phyloP scores from a whole-genome alignment of 345 rosid genomes.

The Orychophragmus violaceus region DNA sequence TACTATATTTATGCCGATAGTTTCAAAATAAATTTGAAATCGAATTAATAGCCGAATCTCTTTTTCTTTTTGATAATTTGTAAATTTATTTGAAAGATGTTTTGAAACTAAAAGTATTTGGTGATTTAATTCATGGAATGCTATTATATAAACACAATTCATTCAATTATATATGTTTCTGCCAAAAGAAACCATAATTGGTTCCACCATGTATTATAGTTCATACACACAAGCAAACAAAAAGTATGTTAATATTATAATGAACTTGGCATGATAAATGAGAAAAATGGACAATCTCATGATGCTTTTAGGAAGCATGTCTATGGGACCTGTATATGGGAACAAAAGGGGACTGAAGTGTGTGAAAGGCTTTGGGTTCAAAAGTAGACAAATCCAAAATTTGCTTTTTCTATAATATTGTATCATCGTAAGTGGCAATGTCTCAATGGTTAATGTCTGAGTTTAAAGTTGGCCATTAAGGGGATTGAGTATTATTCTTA shows the following conservation, averaged over 20 bases:
- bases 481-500: slow-evolving; percentile 10
- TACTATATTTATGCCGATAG: neutral
- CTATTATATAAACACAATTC: neutral
- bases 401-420: neutral
- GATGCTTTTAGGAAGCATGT: slow-evolving; percentile 51
- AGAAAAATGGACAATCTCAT: slow-evolving; percentile 30
- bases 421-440: neutral
- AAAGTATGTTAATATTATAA: neutral
- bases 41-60: neutral
- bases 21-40: neutral
- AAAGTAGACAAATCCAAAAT: slow-evolving; percentile 11
- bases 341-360: slow-evolving; percentile 13
- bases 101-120: neutral
- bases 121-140: neutral
- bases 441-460: slow-evolving; percentile 6
- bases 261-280: neutral
- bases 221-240: slow-evolving; percentile 11
- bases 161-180: neutral
- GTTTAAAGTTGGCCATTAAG: slow-evolving; percentile 18
- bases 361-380: slow-evolving; percentile 23
- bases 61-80: neutral
- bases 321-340: slow-evolving; percentile 53
- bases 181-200: slow-evolving; percentile 48
- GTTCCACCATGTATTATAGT: slow-evolving; percentile 61
- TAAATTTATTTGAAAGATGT: neutral